Conservation (phyloP, 305 asterid species). For the Solanum hybrid region DNA sequence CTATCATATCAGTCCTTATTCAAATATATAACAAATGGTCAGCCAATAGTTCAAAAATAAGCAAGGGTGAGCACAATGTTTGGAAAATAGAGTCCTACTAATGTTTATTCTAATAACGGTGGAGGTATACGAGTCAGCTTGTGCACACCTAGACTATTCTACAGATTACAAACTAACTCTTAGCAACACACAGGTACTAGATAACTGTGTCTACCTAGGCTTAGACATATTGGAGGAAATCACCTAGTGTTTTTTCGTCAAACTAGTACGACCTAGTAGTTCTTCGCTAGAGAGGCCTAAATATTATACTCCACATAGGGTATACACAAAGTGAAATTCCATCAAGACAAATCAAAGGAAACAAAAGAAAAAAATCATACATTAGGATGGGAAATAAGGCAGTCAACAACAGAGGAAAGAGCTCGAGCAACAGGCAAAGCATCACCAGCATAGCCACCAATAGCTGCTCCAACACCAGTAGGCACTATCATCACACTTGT, state of each 20-base stretch:
- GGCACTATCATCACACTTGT: constrained; percentile 94
- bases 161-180: neutral
- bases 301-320: neutral
- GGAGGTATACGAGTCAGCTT: neutral
- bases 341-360: neutral
- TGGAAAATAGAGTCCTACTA: neutral
- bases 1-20: neutral
- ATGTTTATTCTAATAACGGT: neutral
- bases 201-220: neutral
- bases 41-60: neutral
- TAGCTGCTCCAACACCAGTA: constrained; percentile 87
- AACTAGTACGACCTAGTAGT: neutral
- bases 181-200: neutral
- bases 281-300: neutral
- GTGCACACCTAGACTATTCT: neutral
- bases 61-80: neutral
- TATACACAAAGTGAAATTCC: neutral
- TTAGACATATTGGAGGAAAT: neutral
- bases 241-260: neutral
- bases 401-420: constrained; percentile 72
- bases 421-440: constrained; percentile 91
- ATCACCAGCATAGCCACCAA: constrained; percentile 95
- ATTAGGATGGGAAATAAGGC: constrained; percentile 91
- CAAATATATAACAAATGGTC: neutral
- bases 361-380: constrained; percentile 22